Conservation (phyloP, 2,329 filamentous ascomycete species). For the Pyrenophora graminea region DNA sequence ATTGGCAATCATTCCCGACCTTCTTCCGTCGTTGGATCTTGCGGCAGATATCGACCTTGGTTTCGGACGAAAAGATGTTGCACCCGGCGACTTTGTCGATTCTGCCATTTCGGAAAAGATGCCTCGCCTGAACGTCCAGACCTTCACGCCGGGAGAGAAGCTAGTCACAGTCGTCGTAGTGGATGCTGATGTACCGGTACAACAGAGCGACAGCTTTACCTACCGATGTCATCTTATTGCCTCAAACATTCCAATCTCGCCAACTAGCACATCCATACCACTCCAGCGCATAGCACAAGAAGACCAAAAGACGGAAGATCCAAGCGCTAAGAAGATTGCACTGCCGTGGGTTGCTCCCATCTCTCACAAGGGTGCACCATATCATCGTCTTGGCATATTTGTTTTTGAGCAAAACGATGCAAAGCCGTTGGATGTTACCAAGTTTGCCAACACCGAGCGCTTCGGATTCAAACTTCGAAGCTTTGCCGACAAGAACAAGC, state of each 20-base stretch:
- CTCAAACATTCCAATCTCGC: constrained; percentile 69
- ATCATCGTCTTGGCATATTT: constrained; percentile 85
- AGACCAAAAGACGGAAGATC: constrained; percentile 52
- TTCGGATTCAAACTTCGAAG: constrained; percentile 76
- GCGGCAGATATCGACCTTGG: constrained; percentile 78
- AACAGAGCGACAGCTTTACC: constrained; percentile 73
- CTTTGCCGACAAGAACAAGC: constrained; percentile 70
- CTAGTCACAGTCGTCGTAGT: constrained; percentile 83
- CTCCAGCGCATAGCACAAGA: constrained; percentile 40
- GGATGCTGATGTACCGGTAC: constrained; percentile 86
- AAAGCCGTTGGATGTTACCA: constrained; percentile 44
- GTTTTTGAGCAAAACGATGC: constrained; percentile 77
- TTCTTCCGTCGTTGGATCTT: constrained; percentile 79
- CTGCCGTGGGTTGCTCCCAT: constrained; percentile 83
- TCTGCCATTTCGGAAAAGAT: constrained; percentile 72
- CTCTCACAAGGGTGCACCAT: constrained; percentile 85
- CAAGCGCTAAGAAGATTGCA: constrained; percentile 63
- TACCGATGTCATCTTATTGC: constrained; percentile 89
- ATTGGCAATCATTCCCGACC: constrained; percentile 85
- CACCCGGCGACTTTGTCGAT: constrained; percentile 78
- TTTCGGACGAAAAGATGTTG: constrained; percentile 72
- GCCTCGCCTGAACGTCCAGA: constrained; percentile 79
- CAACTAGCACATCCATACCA: constrained; percentile 49
- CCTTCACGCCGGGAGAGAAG: constrained; percentile 80
- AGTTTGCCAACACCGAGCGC: constrained; percentile 75